phyloP scores from a whole-genome alignment of 2,329 filamentous ascomycete genomes.

The Sarocladium strictum region DNA sequence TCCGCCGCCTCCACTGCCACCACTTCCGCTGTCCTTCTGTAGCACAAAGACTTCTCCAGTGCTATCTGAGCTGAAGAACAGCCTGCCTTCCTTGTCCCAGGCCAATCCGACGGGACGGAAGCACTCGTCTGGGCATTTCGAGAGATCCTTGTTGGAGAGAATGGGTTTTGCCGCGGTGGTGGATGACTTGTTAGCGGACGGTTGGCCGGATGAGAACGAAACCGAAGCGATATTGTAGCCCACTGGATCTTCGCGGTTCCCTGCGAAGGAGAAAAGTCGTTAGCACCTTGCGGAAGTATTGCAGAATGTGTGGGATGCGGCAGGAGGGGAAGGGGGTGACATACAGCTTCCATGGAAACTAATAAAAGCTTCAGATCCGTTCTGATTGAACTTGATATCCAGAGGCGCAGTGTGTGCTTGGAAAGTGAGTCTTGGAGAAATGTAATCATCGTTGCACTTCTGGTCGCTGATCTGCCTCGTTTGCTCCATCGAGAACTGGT shows the following conservation, averaged over 20 bases:
- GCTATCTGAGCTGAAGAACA: constrained; percentile 58
- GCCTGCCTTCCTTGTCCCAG: constrained; percentile 41
- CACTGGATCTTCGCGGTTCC: constrained; percentile 34
- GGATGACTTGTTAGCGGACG: constrained; percentile 33
- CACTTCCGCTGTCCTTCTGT: constrained; percentile 14
- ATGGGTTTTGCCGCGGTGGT: constrained; percentile 44
- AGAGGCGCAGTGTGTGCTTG: constrained; percentile 64
- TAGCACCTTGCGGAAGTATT: too few species aligned
- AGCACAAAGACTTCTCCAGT: constrained; percentile 62
- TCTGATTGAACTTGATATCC: constrained; percentile 60
- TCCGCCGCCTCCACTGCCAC: constrained; percentile 10
- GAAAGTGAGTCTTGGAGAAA: constrained; percentile 50
- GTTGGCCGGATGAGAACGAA: constrained; percentile 36
- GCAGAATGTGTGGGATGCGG: not conserved
- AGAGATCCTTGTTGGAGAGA: constrained; percentile 47
- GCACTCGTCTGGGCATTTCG: constrained; percentile 48
- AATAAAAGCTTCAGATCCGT: constrained; percentile 56
- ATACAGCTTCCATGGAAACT: constrained; percentile 68
- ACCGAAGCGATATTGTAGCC: constrained; percentile 41
- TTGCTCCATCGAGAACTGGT: constrained; percentile 41
- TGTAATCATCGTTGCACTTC: constrained; percentile 35
- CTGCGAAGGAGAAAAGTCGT: constrained; percentile 19
- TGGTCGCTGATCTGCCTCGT: constrained; percentile 34
- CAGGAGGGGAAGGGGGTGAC: constrained; percentile 15
- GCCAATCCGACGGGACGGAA: constrained; percentile 58